Percentiles rank a stretch among this genome's conserved stretches.
Evolutionary conservation across 2,329 filamentous ascomycete species (phyloP).

Genomic region (Neofusicoccum cordaticola): DNA sequence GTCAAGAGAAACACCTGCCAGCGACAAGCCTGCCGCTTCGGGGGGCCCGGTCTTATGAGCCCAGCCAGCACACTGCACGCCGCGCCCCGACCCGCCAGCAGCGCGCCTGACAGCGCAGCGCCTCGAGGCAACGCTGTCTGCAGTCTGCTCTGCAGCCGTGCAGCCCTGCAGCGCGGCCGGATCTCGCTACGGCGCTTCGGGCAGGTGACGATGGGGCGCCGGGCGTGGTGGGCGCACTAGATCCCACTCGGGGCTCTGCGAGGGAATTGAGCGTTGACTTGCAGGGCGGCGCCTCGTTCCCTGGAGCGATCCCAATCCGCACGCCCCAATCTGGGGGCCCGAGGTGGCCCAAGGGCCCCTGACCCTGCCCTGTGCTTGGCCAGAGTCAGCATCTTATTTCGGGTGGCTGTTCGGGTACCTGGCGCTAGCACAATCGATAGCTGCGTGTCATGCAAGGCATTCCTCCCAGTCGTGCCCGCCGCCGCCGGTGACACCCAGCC

Average conservation of each 20-base stretch:
- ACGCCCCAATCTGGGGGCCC: slow-evolving; percentile 4
- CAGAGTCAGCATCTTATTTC: slow-evolving; percentile 9
- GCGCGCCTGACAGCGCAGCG: not conserved
- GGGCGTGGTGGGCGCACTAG: no score
- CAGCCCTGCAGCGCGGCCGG: not conserved
- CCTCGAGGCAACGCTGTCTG: not conserved
- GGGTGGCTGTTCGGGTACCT: slow-evolving; percentile 15
- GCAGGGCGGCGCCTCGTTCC: not conserved
- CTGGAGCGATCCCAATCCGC: slow-evolving; percentile 4
- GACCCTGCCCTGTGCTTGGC: not conserved
- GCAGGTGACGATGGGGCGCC: slow-evolving; percentile 1
- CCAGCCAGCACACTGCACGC: not conserved
- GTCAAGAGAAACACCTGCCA: not conserved
- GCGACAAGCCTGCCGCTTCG: not conserved
- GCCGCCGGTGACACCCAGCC: slow-evolving; percentile 6
- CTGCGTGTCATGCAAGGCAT: slow-evolving; percentile 15
- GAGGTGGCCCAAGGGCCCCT: not conserved
- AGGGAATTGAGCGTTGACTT: not conserved
- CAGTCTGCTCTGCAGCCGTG: not conserved
- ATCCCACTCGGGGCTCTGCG: not conserved
- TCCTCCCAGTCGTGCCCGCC: not conserved
- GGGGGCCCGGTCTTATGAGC: slow-evolving; percentile 2
- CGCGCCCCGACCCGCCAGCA: not conserved
- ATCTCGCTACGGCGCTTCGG: not conserved
- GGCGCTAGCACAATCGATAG: slow-evolving; percentile 16